phyloP scores from a whole-genome alignment of 164 flowering plant genomes.

The Tetrastigma voinierianum region DNA sequence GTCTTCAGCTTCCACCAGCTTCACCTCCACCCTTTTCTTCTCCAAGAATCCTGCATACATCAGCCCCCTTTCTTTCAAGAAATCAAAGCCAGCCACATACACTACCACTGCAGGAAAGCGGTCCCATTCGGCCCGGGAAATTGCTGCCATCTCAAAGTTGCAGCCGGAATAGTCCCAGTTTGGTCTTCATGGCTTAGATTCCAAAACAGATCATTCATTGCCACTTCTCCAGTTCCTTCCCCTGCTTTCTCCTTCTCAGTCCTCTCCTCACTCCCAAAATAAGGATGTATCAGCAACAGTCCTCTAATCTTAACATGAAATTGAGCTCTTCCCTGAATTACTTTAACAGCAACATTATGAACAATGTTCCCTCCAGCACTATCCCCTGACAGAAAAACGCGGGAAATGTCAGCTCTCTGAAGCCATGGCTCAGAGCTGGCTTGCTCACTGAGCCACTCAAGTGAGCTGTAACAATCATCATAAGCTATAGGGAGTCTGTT shows the following conservation, averaged over 20 bases:
- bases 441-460: constrained; percentile 50
- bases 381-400: constrained; percentile 79
- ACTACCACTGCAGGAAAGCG: constrained; percentile 54
- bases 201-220: constrained; percentile 72
- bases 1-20: constrained; percentile 46
- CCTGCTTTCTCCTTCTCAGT: constrained; percentile 41
- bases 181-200: constrained; percentile 58
- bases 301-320: constrained; percentile 28
- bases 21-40: constrained; percentile 53
- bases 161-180: constrained; percentile 60
- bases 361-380: constrained; percentile 87
- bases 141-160: constrained; percentile 46
- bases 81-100: constrained; percentile 68
- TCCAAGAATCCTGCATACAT: constrained; percentile 55
- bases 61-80: constrained; percentile 70
- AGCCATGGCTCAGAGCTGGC: constrained; percentile 49
- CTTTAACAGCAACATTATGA: constrained; percentile 55
- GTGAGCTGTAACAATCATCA: constrained; percentile 53
- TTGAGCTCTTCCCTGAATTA: background rate
- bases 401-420: constrained; percentile 46
- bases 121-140: constrained; percentile 34
- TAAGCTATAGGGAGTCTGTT: constrained; percentile 68
- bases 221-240: constrained; percentile 27
- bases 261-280: constrained; percentile 62
- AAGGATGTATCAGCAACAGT: constrained; percentile 60